Base-by-base conservation (phyloP, 129 eudicot species). In the Logfia minima region DNA sequence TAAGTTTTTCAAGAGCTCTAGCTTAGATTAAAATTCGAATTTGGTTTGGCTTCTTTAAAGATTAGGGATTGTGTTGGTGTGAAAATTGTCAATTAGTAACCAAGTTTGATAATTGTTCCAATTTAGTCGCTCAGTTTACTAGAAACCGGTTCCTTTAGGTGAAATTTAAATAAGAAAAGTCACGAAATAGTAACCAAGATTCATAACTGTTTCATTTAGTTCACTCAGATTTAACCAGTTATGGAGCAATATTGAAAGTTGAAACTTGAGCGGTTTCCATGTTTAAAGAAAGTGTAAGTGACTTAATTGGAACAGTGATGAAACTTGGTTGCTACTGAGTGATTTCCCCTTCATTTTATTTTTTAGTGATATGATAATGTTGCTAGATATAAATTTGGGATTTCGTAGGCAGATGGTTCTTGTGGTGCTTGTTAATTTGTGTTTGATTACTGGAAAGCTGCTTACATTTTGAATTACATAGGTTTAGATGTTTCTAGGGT, bases 401-500 rank as follows among this genome's bases (percentile, higher is more conserved):
- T 59, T 59, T 59, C 14, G 65, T 19, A 59, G 13, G 65, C 8
- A 29, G 29, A 59, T 28, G 14, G 3, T 28, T 24, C 39, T 60
- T 78, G 63, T 70, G 55, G 65, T 45, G 48, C 52, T 28, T 70
- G 14, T 78, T 17, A 11, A 41, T 69, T 70, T 70, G 45, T 16
- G 11, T 65, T 51, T 3, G 74, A 39, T 72, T 72, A 0, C 14
- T 51, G 37, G 45, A 34, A 51, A 51, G 55, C 53, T 48, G 8
- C 10, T 34, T 22, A 9, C 1, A 28, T 63, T 29, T 71, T 63
- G 3, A 45, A 13, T 45, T 45, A 3, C 2, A 17, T 19, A 61
- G 17, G 0, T 17, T 73, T 32, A 31, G 66, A 62, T 79, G 52
- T 37, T 48, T 66, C 39, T 73, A 65, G 74, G 74, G 61, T 72